Percentiles rank a stretch among this genome's conserved stretches.
Conservation (phyloP, 225 moss, liverwort and hornwort genomes). For the Sphagnum tenellum region DNA sequence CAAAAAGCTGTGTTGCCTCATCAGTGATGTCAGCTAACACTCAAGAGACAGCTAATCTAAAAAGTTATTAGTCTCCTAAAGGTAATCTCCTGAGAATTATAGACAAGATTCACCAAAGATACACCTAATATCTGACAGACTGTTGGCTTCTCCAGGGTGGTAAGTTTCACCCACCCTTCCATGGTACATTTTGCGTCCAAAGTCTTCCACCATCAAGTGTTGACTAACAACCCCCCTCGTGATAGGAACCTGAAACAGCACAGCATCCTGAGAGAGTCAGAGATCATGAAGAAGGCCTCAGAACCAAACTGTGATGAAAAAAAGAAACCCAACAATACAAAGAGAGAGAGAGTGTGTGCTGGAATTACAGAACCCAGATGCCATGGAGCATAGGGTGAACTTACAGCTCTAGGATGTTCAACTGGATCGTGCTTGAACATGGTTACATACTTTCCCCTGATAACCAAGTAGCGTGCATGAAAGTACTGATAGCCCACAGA, state of each 20-base stretch:
- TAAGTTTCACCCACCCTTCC: slow-evolving; percentile 24
- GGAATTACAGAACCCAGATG: neutral
- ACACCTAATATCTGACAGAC: too few relatives aligned
- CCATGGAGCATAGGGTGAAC: neutral
- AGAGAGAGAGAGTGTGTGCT: neutral
- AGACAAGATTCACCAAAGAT: too few relatives aligned
- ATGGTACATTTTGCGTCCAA: slow-evolving; percentile 54
- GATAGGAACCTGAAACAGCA: slow-evolving; percentile 12
- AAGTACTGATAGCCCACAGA: slow-evolving; percentile 16
- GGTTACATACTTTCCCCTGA: slow-evolving; percentile 19
- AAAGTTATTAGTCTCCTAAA: too few relatives aligned
- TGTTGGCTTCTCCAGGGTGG: too few relatives aligned
- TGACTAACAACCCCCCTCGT: slow-evolving; percentile 14
- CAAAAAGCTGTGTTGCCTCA: too few relatives aligned
- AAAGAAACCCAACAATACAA: neutral
- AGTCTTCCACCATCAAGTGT: slow-evolving; percentile 32
- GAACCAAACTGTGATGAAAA: neutral
- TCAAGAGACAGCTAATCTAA: too few relatives aligned
- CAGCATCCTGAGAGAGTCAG: too few relatives aligned
- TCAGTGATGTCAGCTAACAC: too few relatives aligned
- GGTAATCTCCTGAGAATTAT: too few relatives aligned
- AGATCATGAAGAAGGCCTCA: too few relatives aligned
- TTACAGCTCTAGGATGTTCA: slow-evolving; percentile 13
- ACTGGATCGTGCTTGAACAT: slow-evolving; percentile 24
- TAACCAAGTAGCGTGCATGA: slow-evolving; percentile 17